Base-by-base conservation (phyloP, 2,329 filamentous ascomycete genomes). In the Pseudopyrenochaeta lycopersici region DNA sequence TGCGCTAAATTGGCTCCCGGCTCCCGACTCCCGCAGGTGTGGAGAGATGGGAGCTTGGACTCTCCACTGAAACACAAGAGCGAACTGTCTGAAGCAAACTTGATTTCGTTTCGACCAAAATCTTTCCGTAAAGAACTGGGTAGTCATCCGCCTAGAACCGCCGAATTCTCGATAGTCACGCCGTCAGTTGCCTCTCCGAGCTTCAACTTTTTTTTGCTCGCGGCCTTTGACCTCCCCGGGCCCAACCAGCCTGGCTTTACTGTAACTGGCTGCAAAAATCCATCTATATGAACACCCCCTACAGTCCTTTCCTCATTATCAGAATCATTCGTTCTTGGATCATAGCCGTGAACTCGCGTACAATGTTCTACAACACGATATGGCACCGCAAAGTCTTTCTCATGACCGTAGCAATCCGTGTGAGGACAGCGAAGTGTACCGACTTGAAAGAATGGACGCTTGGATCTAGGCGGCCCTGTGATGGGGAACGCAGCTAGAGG, bases 261-360 rank as follows among this genome's bases (percentile, higher is more conserved):
- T 14, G 58, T 62, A 46, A 90, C 80, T 3, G 83, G 82, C 66
- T 80, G 78, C 63, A 91, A 61, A 64, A 89, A 91, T 0, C 88
- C 86, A 70, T 91, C 88, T 1, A 86, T 82, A 63, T 90, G 88
- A 17, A 90, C 85, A 0, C 81, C 88, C 0, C 87, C 88, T 7
- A 80, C 62, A 64, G 86, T 82, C 41, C 68, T 53, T 18, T 69
- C 54, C 57, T 73, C 51, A 82, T 83, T 63, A 79, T 82, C 81
- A 77, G 59, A 75, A 17, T 77, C 71, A 31, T 77, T 78, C 23
- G 15, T 74, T 57, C 44, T 70, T 60, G 52, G 80, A 64, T 75
- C 72, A 54, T 75, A 76, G 48, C 70, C 73, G 63, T 86, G 84
- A 11, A 77, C 66, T 5, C 74, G 64, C 52, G 69, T 75, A 42